Base-by-base conservation (phyloP, 345 rosid species). In the Rhizophora mangle region DNA sequence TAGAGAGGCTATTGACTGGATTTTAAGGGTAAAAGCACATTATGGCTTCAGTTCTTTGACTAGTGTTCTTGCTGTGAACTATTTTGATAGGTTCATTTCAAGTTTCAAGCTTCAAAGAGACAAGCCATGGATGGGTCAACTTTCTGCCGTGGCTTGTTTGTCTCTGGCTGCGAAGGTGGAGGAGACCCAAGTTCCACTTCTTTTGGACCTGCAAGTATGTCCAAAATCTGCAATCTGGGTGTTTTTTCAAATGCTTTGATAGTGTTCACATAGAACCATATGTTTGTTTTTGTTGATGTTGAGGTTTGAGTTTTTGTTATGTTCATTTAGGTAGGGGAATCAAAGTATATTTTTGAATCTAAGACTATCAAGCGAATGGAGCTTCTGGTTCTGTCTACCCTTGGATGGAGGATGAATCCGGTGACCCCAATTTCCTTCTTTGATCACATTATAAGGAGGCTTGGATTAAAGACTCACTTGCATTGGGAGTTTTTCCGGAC, bases 111-210 rank as follows among this genome's bases (percentile, higher is more conserved):
- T 91, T 78, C 88, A 79, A 58, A 74, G 75, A 8, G 93, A 89
- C 64, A 93, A 86, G 83, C 97, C 97, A 19, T 93, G 98, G 98
- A 88, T 91, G 94, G 82, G 85, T 67, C 97, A 93, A 63, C 93
- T 93, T 71, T 84, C 83, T 56, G 95, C 93, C 55, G 97, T 93
- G 26, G 88, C 97, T 78, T 93, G 91, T 75, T 71, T 91, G 78
- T 93, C 98, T 70, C 53, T 93, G 73, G 96, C 98, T 79, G 94
- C 95, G 15, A 93, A 93, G 76, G 90, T 93, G 68, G 98, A 91
- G 80, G 98, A 93, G 76, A 85, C 87, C 68, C 91, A 80, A 57
- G 94, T 89, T 37, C 96, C 96, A 1, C 82, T 89, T 68, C 95
- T 93, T 43, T 47, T 89, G 22, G 91, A 91, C 72, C 80, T 93